Evolutionary conservation across 345 rosid genomes (phyloP).

Genomic region (Conringia planisiliqua): DNA sequence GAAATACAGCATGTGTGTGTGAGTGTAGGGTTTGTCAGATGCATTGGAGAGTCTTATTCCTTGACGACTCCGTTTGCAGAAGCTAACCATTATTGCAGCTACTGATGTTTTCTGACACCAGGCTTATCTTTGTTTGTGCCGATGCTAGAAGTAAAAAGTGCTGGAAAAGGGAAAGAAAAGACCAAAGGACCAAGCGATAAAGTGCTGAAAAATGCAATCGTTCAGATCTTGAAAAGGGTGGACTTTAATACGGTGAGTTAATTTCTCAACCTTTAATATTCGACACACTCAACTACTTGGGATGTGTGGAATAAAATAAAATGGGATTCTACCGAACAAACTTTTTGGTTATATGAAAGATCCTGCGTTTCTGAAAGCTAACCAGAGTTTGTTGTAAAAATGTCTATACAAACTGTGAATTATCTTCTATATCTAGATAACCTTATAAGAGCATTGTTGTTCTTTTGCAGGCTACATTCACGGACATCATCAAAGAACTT

Average conservation of each 20-base stretch:
- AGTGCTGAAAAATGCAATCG: conserved; percentile 62
- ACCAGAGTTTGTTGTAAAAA: neutral
- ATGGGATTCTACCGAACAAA: neutral
- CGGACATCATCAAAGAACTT: conserved; percentile 80
- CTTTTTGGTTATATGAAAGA: neutral
- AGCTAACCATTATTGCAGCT: conserved; percentile 3
- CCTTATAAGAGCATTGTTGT: conserved; percentile 1
- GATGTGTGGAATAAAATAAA: neutral
- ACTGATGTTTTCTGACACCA: conserved; percentile 17
- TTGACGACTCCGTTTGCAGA: neutral
- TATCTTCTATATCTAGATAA: neutral
- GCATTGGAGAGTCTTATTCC: conserved; percentile 4
- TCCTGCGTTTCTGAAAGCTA: conserved; percentile 3
- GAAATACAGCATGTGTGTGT: neutral
- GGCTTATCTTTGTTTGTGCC: conserved; percentile 12
- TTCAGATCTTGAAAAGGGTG: conserved; percentile 74
- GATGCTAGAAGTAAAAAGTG: conserved; percentile 45
- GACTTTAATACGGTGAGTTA: conserved; percentile 82
- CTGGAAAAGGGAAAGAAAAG: conserved; percentile 64
- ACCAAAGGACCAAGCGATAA: conserved; percentile 51
- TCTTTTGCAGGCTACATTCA: conserved; percentile 90
- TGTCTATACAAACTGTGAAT: neutral
- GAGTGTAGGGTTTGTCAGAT: conserved; percentile 4
- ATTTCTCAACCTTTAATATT: conserved; percentile 4
- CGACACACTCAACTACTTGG: neutral